Base-by-base conservation (phyloP, 208 protist genomes). In the Trypanosoma avium region DNA sequence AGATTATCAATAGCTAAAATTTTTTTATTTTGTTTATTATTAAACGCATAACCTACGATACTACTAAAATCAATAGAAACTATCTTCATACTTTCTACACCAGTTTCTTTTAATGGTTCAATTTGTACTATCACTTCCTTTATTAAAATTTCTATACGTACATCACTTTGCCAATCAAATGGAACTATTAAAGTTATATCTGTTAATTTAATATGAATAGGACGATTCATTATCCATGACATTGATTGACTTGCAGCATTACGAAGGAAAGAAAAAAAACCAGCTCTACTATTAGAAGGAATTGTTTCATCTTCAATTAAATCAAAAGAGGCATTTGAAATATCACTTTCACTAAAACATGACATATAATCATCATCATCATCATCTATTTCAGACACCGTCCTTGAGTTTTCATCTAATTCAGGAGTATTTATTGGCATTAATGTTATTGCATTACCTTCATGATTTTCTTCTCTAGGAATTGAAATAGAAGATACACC, bases 311-410 rank as follows among this genome's bases (percentile, higher is more conserved):
- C 63, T 4, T 22, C 59, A 13, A 50, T 47, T 3, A 45, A 33
- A 2, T 60, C 56, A 8, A 21, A 55, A 15, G 66, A 67, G 4
- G 65, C 70, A n/a, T 45, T 54, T 45, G 71, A 66, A 40, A 57
- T 61, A 15, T 90, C 79, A 61, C 59, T 60, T 36, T 78, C 83
- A 67, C 86, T 90, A 36, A 50, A 56, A 67, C 86, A 93, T 13
- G 86, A 93, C 29, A 77, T 70, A 22, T 86, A 78, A 35, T 90
- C 86, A 29, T 88, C 74, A n/a, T 78, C 62, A 19, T 81, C 67
- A 17, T 43, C 60, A 13, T 35, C 68, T 5, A 38, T 45, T 33
- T 49, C 52, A n/a, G 33, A 17, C 42, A 17, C 21, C 9, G 26
- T 21, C 35, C 4, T 13, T 46, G 1, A 38, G 1, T 22, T 24